These are phyloP conservation scores for Myriosclerotinia scirpicola DNA, from an alignment of 2,329 filamentous ascomycete genomes.

Conservation along the genomic window DNA sequence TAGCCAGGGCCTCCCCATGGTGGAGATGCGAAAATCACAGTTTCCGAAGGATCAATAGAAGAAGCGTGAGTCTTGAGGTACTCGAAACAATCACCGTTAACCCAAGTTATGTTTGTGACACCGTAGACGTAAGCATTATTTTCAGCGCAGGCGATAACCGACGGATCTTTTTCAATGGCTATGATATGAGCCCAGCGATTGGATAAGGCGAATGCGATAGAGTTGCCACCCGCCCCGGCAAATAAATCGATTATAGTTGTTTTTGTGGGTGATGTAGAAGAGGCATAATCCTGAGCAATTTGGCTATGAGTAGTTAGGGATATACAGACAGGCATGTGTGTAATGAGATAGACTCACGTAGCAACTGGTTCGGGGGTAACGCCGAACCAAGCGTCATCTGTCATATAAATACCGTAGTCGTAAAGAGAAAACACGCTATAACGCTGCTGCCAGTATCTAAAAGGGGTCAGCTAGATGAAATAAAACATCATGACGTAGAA, in stretches of 20 bases:
- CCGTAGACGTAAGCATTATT: conserved; percentile 88
- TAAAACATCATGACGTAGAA: not conserved
- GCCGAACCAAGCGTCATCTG: conserved; percentile 93
- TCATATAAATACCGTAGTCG: conserved; percentile 85
- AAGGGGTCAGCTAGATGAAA: conserved; percentile 3
- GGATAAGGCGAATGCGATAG: conserved; percentile 87
- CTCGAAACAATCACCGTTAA: conserved; percentile 79
- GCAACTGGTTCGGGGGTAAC: conserved; percentile 94
- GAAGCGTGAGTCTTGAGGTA: conserved; percentile 33
- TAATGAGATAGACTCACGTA: conserved; percentile 53
- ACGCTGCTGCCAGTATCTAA: conserved; percentile 86
- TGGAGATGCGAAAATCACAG: conserved; percentile 67
- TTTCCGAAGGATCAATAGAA: conserved; percentile 33
- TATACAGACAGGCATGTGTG: not conserved
- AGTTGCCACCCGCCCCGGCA: conserved; percentile 87
- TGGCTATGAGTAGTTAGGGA: conserved; percentile 49
- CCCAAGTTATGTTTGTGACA: conserved; percentile 78
- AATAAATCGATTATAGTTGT: conserved; percentile 76
- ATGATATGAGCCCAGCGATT: conserved; percentile 80
- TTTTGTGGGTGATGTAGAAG: conserved; percentile 39
- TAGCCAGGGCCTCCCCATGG: conserved; percentile 74
- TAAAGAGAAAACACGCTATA: conserved; percentile 86
- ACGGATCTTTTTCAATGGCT: conserved; percentile 80
- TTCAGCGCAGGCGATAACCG: conserved; percentile 83
- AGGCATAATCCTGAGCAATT: conserved; percentile 71